Evolutionary conservation across 306 rosid species (phyloP), one percentile per base, ranked within the genome.

Genomic region (Quillaja saponaria): DNA sequence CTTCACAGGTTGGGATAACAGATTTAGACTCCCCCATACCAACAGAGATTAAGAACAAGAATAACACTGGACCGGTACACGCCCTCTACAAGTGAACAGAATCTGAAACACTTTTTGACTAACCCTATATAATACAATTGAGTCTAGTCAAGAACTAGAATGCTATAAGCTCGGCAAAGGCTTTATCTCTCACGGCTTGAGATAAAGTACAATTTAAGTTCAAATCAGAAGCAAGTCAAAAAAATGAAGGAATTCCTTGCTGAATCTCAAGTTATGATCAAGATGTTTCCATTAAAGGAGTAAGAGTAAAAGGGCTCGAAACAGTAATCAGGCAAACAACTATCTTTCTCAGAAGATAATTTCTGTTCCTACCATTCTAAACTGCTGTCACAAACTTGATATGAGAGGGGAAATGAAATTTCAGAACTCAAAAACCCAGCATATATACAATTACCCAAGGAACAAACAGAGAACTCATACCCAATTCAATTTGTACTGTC

Each of bases 11-110:
- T n/a, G 73, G 63, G 13, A 68, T 59, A 20, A 54, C 48, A 34
- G 80, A 45, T 61, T 75, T 57, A 21, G 55, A 72, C 44, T 79
- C 82, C 53, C 47, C 86, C 95, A 87, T 84, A 3, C 3, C 25
- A 34, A 37, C 55, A 72, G 49, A 44, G 59, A 19, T 39, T 10
- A 55, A 11, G 10, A 34, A 15, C 40, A 6, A 49, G 41, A 17
- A 52, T 44, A 68, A 25, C 50, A 39, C 42, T 4, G 52, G 5
- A 25, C 52, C 71, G 37, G 34, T n/a, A 55, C n/a, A 7, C 25
- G 64, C 66, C 41, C 37, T 42, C 56, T 34, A 53, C 18, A 34
- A 13, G 61, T 58, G 40, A 49, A 72, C 45, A 50, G 56, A 44
- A 58, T 45, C 21, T 40, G n/a, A n/a, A n/a, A n/a, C n/a, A 50